Percentiles rank a stretch among this genome's conserved stretches.
phyloP scores from a whole-genome alignment of 176 grass and related monocot species.

The Saccharum spontaneum region DNA sequence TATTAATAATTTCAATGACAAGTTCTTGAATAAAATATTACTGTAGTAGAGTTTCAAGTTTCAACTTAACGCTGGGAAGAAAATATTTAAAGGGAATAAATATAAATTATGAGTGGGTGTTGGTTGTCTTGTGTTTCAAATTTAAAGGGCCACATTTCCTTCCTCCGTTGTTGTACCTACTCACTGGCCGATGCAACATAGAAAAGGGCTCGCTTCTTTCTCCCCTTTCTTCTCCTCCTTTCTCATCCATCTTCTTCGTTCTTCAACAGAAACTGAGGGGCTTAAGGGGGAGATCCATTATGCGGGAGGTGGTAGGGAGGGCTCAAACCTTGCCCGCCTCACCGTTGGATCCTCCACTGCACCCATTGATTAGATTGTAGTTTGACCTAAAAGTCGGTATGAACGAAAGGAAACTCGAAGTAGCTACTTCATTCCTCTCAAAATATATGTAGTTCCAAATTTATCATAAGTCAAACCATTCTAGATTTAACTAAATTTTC shows the following conservation, averaged over 20 bases:
- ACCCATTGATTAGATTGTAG: not conserved
- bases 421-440: not conserved
- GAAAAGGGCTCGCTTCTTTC: not conserved
- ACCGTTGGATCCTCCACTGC: not conserved
- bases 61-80: no score
- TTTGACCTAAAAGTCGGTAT: not conserved
- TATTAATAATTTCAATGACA: no score
- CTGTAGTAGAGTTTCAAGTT: no score
- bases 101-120: no score
- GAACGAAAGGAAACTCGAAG: not conserved
- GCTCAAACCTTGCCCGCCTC: accelerated
- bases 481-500: not conserved
- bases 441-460: not conserved
- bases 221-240: not conserved
- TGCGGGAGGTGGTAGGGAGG: not conserved
- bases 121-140: no score
- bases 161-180: no score
- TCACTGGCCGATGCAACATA: accelerated
- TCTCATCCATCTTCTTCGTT: not conserved
- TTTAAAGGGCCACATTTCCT: no score
- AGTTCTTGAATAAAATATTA: no score
- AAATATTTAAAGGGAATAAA: no score
- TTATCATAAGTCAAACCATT: not conserved
- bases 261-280: no score
- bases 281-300: not conserved